Evolutionary conservation across 495 filamentous ascomycete species (phyloP).

Genomic region (Neurospora tetraspora): DNA sequence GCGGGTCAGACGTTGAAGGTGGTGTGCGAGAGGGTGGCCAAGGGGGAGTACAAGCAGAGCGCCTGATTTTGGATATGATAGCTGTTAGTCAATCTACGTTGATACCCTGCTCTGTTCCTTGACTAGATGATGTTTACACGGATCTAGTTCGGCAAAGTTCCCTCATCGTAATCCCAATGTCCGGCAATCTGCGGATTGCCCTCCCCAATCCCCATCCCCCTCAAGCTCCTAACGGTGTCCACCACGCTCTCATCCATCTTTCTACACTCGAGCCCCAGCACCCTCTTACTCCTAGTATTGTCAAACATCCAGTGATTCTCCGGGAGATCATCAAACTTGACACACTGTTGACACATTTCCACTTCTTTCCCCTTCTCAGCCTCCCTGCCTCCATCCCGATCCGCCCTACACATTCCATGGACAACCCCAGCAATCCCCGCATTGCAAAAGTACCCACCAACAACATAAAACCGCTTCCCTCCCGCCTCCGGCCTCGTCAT

Average conservation of each 20-base stretch:
- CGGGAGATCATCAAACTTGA: slow-evolving; percentile 25
- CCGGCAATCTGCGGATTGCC: background rate
- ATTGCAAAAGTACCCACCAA: slow-evolving; percentile 34
- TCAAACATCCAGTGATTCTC: slow-evolving; percentile 29
- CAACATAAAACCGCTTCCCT: slow-evolving; percentile 35
- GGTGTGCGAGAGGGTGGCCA: slow-evolving; percentile 49
- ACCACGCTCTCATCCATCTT: slow-evolving; percentile 25
- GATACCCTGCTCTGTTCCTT: background rate
- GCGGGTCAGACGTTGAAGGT: slow-evolving; percentile 48
- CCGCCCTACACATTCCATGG: slow-evolving; percentile 8
- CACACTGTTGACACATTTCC: background rate
- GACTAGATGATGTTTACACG: background rate
- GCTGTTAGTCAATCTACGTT: background rate
- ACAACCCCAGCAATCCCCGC: slow-evolving; percentile 27
- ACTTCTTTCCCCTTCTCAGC: background rate
- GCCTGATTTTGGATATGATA: background rate
- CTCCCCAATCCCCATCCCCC: background rate
- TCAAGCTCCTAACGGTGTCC: slow-evolving; percentile 24
- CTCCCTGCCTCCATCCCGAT: slow-evolving; percentile 11
- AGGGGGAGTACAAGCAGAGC: slow-evolving; percentile 36
- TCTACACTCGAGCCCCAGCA: slow-evolving; percentile 32
- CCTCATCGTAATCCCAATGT: background rate
- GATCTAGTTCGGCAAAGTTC: background rate
- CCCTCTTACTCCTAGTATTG: slow-evolving; percentile 19
- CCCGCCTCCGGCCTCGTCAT: slow-evolving; percentile 28